Percentiles rank a stretch among this genome's conserved stretches.
Conservation (phyloP, 1,139 yeast species). For the Candida pseudoviswanathii region DNA sequence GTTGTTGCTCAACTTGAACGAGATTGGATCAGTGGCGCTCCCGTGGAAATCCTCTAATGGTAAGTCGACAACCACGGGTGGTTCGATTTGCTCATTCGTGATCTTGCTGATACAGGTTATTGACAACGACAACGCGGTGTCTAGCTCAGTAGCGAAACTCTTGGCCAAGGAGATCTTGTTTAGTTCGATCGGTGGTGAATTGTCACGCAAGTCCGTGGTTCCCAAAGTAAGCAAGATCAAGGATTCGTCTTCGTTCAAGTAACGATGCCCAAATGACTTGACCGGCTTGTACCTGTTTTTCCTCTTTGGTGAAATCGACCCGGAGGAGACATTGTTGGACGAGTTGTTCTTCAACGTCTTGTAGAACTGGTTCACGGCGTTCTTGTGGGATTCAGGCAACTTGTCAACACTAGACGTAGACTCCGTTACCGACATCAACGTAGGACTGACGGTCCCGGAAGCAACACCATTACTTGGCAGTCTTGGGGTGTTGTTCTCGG, state of each 20-base stretch:
- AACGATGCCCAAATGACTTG: slow-evolving; percentile 87
- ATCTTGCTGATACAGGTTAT: slow-evolving; percentile 55
- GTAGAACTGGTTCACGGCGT: slow-evolving; percentile 41
- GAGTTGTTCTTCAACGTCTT: slow-evolving; percentile 39
- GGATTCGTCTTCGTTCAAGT: slow-evolving; percentile 63
- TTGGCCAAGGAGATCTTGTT: slow-evolving; percentile 74
- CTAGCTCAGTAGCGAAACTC: slow-evolving; percentile 79
- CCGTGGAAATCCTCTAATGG: slow-evolving; percentile 84
- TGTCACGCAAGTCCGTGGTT: slow-evolving; percentile 74
- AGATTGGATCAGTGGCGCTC: slow-evolving; percentile 78
- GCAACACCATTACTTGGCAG: slow-evolving; percentile 18
- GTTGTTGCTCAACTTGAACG: slow-evolving; percentile 62
- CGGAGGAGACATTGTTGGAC: slow-evolving; percentile 17
- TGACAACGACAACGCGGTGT: slow-evolving; percentile 81
- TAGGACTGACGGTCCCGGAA: slow-evolving; percentile 16
- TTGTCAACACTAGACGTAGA: slow-evolving; percentile 38
- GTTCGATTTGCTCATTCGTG: slow-evolving; percentile 52
- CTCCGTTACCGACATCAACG: slow-evolving; percentile 18
- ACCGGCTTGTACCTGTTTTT: slow-evolving; percentile 49
- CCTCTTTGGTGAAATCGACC: slow-evolving; percentile 34
- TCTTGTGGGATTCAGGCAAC: slow-evolving; percentile 39
- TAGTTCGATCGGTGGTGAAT: slow-evolving; percentile 63
- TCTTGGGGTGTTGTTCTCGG: slow-evolving; percentile 38
- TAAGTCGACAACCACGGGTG: slow-evolving; percentile 73
- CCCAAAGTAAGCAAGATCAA: slow-evolving; percentile 81